phyloP scores from a whole-genome alignment of 306 rosid species.

The Acacia crassicarpa region DNA sequence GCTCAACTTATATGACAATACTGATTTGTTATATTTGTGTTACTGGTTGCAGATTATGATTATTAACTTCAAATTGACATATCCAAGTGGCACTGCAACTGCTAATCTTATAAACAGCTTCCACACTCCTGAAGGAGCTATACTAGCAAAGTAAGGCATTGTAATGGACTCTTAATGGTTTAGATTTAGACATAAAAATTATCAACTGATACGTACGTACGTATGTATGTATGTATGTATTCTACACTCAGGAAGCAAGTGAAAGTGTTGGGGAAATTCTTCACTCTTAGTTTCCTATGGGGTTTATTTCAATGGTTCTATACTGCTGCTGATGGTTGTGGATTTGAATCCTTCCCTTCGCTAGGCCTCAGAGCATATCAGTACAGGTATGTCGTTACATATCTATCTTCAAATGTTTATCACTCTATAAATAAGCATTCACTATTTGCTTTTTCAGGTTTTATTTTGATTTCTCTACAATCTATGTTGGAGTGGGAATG shows the following conservation, averaged over 20 bases:
- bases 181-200: neutral
- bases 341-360: slow-evolving; percentile 55
- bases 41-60: slow-evolving; percentile 44
- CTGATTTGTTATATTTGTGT: neutral
- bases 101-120: slow-evolving; percentile 67
- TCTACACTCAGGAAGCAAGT: slow-evolving; percentile 55
- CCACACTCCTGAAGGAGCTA: slow-evolving; percentile 67
- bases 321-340: slow-evolving; percentile 48
- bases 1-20: neutral
- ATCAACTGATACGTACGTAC: neutral
- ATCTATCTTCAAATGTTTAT: neutral
- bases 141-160: slow-evolving; percentile 50
- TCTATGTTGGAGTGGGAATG: slow-evolving; percentile 63
- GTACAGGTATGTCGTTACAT: slow-evolving; percentile 29
- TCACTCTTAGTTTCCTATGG: slow-evolving; percentile 52
- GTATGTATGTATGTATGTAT: neutral
- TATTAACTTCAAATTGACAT: slow-evolving; percentile 55
- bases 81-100: slow-evolving; percentile 68
- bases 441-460: slow-evolving; percentile 33
- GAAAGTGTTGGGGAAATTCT: slow-evolving; percentile 52
- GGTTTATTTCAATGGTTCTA: slow-evolving; percentile 61
- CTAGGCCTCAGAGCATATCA: slow-evolving; percentile 50
- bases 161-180: neutral
- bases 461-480: slow-evolving; percentile 52
- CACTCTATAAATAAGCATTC: slow-evolving; percentile 2